Evolutionary conservation across 1,284 basidiomycete genomes (phyloP).

Genomic region (Calocybe gambosa): DNA sequence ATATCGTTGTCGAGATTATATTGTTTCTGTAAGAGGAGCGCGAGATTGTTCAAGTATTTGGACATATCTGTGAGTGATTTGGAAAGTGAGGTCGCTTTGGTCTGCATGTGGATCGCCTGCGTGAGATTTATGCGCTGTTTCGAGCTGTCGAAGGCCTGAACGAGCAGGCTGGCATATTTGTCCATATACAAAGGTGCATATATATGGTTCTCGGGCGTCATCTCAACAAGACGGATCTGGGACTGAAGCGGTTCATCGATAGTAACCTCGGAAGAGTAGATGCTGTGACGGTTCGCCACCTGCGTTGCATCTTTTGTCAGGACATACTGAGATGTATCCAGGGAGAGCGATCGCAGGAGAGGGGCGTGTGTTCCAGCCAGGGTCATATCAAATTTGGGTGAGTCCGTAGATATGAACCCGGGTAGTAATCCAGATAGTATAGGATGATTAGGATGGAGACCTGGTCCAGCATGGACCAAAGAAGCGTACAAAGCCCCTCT

Average conservation of each 20-base stretch:
- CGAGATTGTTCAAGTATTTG: constrained; percentile 3
- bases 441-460: neutral
- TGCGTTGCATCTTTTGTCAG: neutral
- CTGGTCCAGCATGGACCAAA: neutral
- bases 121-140: neutral
- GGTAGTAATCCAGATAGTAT: neutral
- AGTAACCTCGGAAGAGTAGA: neutral
- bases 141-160: neutral
- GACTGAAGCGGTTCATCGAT: neutral
- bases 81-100: neutral
- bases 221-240: neutral
- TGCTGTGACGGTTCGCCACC: neutral
- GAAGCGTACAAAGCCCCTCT: constrained; percentile 4
- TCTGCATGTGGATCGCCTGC: neutral
- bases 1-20: neutral
- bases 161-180: neutral
- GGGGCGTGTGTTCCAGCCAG: neutral
- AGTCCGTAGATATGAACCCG: neutral
- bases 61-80: neutral
- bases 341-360: neutral
- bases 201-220: neutral
- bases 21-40: neutral
- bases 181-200: constrained; percentile 1
- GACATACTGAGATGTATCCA: neutral
- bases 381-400: neutral